Evolutionary conservation across 208 protist genomes (phyloP).

Genomic region (Leishmania aethiopica): DNA sequence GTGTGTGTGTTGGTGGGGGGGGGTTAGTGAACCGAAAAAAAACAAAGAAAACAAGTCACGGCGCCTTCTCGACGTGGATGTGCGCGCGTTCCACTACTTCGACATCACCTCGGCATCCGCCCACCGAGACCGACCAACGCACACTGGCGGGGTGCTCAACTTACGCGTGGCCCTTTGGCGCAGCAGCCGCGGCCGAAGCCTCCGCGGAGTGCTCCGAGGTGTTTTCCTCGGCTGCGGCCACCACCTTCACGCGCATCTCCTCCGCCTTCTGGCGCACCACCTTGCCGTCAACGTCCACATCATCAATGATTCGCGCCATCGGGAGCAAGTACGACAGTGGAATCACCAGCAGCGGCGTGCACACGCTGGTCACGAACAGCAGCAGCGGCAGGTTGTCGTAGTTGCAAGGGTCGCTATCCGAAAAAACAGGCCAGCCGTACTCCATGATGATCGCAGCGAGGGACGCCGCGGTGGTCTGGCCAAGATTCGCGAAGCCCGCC

Average conservation of each 20-base stretch:
- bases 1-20: no score
- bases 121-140: no score
- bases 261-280: conserved; percentile 19
- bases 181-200: background rate
- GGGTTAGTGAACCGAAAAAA: no score
- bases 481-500: conserved; percentile 70
- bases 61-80: no score
- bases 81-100: no score
- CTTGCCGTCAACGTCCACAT: conserved; percentile 47
- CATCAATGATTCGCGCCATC: conserved; percentile 46
- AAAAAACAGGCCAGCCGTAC: conserved; percentile 39
- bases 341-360: conserved; percentile 44
- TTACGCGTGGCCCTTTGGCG: background rate
- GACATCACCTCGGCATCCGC: no score
- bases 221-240: background rate
- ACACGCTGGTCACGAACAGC: conserved; percentile 50
- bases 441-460: conserved; percentile 59
- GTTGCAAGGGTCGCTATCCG: conserved; percentile 46
- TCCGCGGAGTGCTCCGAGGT: background rate
- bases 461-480: conserved; percentile 39
- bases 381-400: conserved; percentile 57
- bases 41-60: no score
- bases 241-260: background rate
- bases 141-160: no score
- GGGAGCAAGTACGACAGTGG: conserved; percentile 22